These are phyloP conservation scores for Thermomyces lanuginosus DNA, from an alignment of 2,329 filamentous ascomycete genomes.

Conservation along the genomic window DNA sequence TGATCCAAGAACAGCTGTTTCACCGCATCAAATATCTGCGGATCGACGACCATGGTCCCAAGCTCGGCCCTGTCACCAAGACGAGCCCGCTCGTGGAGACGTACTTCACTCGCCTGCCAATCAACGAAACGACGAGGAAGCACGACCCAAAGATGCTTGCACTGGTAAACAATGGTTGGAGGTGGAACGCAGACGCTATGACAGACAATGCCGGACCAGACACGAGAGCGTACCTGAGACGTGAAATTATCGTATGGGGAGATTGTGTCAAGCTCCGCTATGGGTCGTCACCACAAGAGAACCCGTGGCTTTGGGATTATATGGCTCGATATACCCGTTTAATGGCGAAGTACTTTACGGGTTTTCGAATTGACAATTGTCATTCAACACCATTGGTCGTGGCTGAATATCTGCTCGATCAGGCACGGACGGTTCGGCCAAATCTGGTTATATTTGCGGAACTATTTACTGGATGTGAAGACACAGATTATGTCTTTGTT, in stretches of 20 bases:
- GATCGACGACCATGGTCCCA: conserved; percentile 81
- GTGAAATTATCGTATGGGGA: conserved; percentile 95
- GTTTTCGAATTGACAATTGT: conserved; percentile 94
- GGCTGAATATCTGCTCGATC: conserved; percentile 84
- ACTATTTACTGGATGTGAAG: conserved; percentile 86
- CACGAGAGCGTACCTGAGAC: conserved; percentile 81
- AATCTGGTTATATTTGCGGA: conserved; percentile 88
- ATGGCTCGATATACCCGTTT: conserved; percentile 87
- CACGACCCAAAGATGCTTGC: conserved; percentile 62
- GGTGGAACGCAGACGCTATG: conserved; percentile 92
- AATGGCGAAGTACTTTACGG: conserved; percentile 87
- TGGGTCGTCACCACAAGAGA: conserved; percentile 63
- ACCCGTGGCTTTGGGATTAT: conserved; percentile 84
- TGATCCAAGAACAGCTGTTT: conserved; percentile 78
- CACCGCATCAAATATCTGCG: conserved; percentile 91
- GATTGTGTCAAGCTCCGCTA: conserved; percentile 97
- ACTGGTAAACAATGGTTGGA: conserved; percentile 93
- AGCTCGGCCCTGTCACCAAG: conserved; percentile 59
- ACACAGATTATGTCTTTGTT: conserved; percentile 91
- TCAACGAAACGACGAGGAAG: conserved; percentile 60
- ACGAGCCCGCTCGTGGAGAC: conserved; percentile 74
- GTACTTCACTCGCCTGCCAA: conserved; percentile 81
- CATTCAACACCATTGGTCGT: conserved; percentile 92
- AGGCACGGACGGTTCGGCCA: conserved; percentile 74
- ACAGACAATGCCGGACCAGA: conserved; percentile 81